Percentiles rank a stretch among this genome's conserved stretches.
Evolutionary conservation across 2,329 filamentous ascomycete species (phyloP).

Genomic region (Aureobasidium sp.): DNA sequence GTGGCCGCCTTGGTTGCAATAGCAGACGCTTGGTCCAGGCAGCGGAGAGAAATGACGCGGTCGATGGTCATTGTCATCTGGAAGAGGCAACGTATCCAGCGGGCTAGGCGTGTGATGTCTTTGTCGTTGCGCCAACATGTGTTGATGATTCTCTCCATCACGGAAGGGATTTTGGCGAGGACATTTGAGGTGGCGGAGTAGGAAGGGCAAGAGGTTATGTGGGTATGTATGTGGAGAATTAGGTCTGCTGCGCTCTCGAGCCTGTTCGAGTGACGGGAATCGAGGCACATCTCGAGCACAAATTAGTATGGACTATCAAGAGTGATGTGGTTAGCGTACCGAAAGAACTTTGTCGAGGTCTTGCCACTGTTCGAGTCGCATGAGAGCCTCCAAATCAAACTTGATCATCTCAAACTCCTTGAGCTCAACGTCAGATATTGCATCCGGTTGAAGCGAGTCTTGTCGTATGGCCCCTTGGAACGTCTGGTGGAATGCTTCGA

Average conservation of each 20-base stretch:
- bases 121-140: slow-evolving; percentile 51
- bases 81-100: slow-evolving; percentile 56
- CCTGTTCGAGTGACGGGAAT: slow-evolving; percentile 25
- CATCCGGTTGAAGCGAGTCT: slow-evolving; percentile 29
- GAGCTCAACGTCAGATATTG: slow-evolving; percentile 40
- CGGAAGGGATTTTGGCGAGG: slow-evolving; percentile 24
- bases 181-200: slow-evolving; percentile 21
- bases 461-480: slow-evolving; percentile 35
- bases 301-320: not conserved
- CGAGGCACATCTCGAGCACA: slow-evolving; percentile 1
- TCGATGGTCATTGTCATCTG: slow-evolving; percentile 35
- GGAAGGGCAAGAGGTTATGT: slow-evolving; percentile 24
- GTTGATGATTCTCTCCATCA: slow-evolving; percentile 63
- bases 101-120: slow-evolving; percentile 56
- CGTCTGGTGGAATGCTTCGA: slow-evolving; percentile 49
- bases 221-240: slow-evolving; percentile 37
- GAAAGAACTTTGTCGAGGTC: slow-evolving; percentile 55
- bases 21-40: slow-evolving; percentile 57
- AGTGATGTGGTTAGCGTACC: slow-evolving; percentile 24
- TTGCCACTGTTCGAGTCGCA: slow-evolving; percentile 61
- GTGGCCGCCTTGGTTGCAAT: slow-evolving; percentile 40
- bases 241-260: slow-evolving; percentile 43
- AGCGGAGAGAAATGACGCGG: slow-evolving; percentile 34
- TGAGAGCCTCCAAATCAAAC: slow-evolving; percentile 72
- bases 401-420: slow-evolving; percentile 63